phyloP scores from a whole-genome alignment of 192 early-diverging fungal genomes.

The Backusella westeae region DNA sequence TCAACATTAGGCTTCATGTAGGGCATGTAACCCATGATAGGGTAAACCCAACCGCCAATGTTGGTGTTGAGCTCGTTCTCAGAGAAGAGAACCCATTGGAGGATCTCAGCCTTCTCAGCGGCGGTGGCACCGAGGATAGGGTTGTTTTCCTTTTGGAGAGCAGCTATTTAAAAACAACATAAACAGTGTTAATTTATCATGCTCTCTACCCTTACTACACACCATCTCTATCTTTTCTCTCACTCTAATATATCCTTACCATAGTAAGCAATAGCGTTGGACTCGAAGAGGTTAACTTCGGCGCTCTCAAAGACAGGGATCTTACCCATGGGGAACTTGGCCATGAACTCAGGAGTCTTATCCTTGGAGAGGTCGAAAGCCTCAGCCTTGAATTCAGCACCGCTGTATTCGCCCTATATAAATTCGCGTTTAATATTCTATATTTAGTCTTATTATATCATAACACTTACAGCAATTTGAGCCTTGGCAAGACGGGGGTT shows the following conservation, averaged over 20 bases:
- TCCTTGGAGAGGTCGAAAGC: constrained; percentile 68
- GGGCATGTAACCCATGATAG: constrained; percentile 40
- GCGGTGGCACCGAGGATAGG: constrained; percentile 54
- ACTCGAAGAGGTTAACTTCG: constrained; percentile 76
- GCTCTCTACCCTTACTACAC: constrained; percentile 38
- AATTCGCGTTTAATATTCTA: not conserved
- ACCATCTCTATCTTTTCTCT: not conserved
- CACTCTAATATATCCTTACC: not conserved
- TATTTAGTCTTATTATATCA: not conserved
- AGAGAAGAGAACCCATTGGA: constrained; percentile 64
- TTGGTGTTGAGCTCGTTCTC: constrained; percentile 57
- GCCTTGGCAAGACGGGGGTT: constrained; percentile 70
- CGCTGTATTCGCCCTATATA: constrained; percentile 68
- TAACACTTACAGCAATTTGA: constrained; percentile 42
- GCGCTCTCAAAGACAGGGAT: constrained; percentile 84
- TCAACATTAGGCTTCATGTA: constrained; percentile 59
- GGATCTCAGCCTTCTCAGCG: constrained; percentile 61
- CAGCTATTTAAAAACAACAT: constrained; percentile 23
- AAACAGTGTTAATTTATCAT: not conserved
- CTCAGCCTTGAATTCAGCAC: constrained; percentile 66
- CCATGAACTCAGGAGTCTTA: constrained; percentile 78
- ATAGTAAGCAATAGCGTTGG: constrained; percentile 92
- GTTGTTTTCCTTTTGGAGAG: constrained; percentile 46
- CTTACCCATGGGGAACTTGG: constrained; percentile 93
- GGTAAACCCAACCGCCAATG: constrained; percentile 39